Percentiles rank a stretch among this genome's conserved stretches.
Evolutionary conservation across 176 grass and related monocot species (phyloP).

Genomic region (Avena eriantha): DNA sequence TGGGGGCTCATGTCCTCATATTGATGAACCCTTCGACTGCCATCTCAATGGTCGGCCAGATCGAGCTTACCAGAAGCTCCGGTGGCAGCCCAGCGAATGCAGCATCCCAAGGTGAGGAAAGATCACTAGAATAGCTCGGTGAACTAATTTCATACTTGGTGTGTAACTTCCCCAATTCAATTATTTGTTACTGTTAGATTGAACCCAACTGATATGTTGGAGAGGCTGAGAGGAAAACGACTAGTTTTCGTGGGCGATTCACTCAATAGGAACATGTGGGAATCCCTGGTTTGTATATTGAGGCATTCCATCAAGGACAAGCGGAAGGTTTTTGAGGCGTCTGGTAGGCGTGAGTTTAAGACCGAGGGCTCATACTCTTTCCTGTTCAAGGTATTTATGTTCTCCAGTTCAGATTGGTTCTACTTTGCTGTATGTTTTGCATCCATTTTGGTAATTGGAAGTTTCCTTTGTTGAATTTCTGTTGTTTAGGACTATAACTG

Average conservation of each 20-base stretch:
- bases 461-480: constrained; percentile 8
- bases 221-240: constrained; percentile 77
- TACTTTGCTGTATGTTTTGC: constrained; percentile 8
- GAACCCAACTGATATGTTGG: constrained; percentile 81
- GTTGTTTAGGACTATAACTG: constrained; percentile 83
- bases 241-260: constrained; percentile 89
- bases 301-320: constrained; percentile 80
- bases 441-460: constrained; percentile 29
- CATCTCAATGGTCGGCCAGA: constrained; percentile 78
- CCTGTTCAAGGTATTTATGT: constrained; percentile 68
- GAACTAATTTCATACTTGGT: constrained; percentile 26
- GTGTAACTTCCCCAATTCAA: constrained; percentile 25
- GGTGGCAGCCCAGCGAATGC: constrained; percentile 80
- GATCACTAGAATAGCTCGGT: neutral
- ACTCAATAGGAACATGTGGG: constrained; percentile 98
- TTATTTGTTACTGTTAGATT: constrained; percentile 59
- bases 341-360: constrained; percentile 79
- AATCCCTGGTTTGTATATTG: constrained; percentile 86
- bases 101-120: constrained; percentile 75
- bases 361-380: constrained; percentile 85
- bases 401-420: constrained; percentile 30
- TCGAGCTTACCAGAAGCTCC: constrained; percentile 76
- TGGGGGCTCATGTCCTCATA: constrained; percentile 79
- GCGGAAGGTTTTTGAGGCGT: constrained; percentile 88
- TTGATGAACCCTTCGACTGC: constrained; percentile 92